Base-by-base conservation (phyloP, 108 stramenopile species). In the Conticribra guillardii region DNA sequence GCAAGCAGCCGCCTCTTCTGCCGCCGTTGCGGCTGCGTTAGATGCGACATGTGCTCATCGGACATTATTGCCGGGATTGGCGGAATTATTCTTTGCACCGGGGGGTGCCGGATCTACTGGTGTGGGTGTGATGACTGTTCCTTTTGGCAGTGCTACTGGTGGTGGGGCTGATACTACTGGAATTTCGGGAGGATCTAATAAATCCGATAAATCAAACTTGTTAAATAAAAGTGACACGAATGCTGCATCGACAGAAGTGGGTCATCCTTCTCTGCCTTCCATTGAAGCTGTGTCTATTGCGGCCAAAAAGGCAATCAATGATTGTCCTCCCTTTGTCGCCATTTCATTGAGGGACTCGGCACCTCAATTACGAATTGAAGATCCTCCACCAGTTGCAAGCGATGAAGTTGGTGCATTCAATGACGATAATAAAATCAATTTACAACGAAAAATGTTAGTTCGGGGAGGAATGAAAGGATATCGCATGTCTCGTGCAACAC, bases 401-500 rank as follows among this genome's bases (percentile, higher is more conserved):
- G 32, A 28, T 41, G 21, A 44, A n/a, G 34, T 16, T 32, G 46
- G 45, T 34, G 65, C 21, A n/a, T 19, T 14, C 24, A 15, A 23
- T 7, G 33, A 7, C 21, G 14, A 65, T 23, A 26, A 3, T 7
- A 47, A 33, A 30, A 8, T 48, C 8, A 64, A 33, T 47, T 65
- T 70, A 8, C 63, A 34, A 70, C 49, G 80, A 63, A 78, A 72
- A 11, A 30, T 92, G 30, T 67, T 74, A 11, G 67, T 87, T 63
- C 86, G 81, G 52, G 88, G 83, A 30, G 82, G 77, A 2, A 82
- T 82, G 74, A 37, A 59, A 22, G 93, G 93, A 33, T 96, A 97
- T 79, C 93, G 96, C 28, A 97, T 94, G 93, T 67, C 85, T 19
- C 78, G 93, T 21, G 94, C 90, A 16, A 81, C 83, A 4, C 89